Conservation (phyloP, 306 rosid species). For the Dalbergia cochinchinensis region DNA sequence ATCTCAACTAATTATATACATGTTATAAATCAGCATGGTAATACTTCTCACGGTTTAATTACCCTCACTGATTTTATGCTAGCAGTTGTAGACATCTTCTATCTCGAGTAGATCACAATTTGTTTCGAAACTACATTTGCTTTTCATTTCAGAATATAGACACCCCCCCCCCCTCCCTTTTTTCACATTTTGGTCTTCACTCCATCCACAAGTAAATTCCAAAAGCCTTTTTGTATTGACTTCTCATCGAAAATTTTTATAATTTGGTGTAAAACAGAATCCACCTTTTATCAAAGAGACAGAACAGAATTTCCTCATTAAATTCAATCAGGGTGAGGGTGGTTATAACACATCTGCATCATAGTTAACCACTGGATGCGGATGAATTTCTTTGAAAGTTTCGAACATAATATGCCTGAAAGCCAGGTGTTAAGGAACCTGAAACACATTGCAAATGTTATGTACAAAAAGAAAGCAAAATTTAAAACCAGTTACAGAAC, state of each 20-base stretch:
- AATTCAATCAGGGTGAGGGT: background rate
- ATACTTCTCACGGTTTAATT: too few relatives aligned
- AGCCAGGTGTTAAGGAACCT: slow-evolving; percentile 21
- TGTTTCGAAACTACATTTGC: slow-evolving; percentile 5
- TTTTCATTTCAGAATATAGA: slow-evolving; percentile 25
- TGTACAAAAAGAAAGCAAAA: background rate
- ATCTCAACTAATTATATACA: too few relatives aligned
- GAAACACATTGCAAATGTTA: slow-evolving; percentile 3
- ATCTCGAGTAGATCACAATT: background rate
- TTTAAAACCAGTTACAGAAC: background rate
- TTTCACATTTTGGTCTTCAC: slow-evolving; percentile 28
- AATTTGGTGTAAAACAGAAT: background rate
- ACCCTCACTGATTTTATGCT: slow-evolving; percentile 11
- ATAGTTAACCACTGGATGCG: background rate
- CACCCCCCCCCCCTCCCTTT: too few relatives aligned
- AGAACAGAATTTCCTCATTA: background rate
- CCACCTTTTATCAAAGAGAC: slow-evolving; percentile 5
- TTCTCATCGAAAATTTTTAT: background rate
- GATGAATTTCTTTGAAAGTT: background rate
- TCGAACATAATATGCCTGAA: background rate
- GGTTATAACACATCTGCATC: background rate
- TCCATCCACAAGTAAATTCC: slow-evolving; percentile 13
- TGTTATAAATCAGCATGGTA: too few relatives aligned
- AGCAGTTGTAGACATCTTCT: background rate
- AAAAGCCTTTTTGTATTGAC: background rate